Percentiles rank a stretch among this genome's conserved stretches.
These are phyloP conservation scores for Setaria italica DNA, from an alignment of 202 grass and related monocot species.

Conservation along the genomic window DNA sequence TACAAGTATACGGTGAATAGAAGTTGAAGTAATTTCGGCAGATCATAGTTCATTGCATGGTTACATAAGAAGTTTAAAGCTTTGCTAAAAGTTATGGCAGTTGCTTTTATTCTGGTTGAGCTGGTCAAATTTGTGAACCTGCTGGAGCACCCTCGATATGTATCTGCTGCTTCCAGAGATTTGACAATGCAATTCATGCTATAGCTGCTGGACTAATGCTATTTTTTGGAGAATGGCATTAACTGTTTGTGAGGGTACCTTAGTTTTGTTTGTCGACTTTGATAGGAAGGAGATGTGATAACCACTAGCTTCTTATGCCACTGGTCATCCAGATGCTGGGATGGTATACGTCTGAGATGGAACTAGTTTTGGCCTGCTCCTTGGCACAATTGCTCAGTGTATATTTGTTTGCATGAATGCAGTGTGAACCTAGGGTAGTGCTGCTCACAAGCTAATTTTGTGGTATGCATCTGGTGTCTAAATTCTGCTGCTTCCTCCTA, in stretches of 20 bases:
- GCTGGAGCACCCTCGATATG: conserved; percentile 27
- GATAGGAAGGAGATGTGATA: conserved; percentile 37
- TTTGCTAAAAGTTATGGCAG: conserved; percentile 8
- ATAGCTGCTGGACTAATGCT: conserved; percentile 31
- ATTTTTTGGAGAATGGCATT: conserved; percentile 31
- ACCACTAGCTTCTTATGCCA: conserved; percentile 33
- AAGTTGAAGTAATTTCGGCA: conserved; percentile 30
- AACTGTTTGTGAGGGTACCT: conserved; percentile 25
- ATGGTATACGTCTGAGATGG: conserved; percentile 23
- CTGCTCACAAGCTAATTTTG: conserved; percentile 33
- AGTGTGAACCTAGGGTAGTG: conserved; percentile 47
- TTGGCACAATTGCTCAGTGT: conserved; percentile 2
- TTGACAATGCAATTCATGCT: conserved; percentile 19
- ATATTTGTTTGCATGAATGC: conserved; percentile 33
- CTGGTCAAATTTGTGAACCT: conserved; percentile 46
- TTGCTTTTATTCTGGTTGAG: conserved; percentile 46
- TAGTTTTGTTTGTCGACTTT: conserved; percentile 30
- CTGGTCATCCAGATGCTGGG: conserved; percentile 26
- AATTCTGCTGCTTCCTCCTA: conserved; percentile 36
- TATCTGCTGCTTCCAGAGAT: conserved; percentile 32
- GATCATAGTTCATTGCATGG: conserved; percentile 20
- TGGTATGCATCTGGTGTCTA: conserved; percentile 20
- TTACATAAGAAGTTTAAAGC: conserved; percentile 25
- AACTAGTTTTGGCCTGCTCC: conserved; percentile 31
- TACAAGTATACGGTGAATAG: conserved; percentile 24